A percentile compares a stretch with the other conserved stretches of the same genome.
These are phyloP conservation scores for Sanghuangporus sanghuang DNA, from an alignment of 1,284 basidiomycete genomes.

Conservation along the genomic window DNA sequence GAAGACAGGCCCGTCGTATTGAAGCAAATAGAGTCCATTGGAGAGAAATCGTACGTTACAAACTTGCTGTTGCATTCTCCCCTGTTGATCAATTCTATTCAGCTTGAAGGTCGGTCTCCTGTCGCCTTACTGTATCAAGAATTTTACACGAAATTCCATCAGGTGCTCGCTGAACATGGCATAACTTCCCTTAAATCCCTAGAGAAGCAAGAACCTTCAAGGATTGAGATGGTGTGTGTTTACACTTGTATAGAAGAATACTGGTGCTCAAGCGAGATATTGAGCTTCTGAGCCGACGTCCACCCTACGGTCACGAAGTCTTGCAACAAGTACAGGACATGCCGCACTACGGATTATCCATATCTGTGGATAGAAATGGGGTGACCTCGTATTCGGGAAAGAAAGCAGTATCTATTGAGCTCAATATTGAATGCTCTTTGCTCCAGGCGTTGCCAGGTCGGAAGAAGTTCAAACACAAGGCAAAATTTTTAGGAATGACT, in stretches of 20 bases:
- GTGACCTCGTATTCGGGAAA: slow-evolving; percentile 38
- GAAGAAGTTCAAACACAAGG: slow-evolving; percentile 30
- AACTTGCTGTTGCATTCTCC: background rate
- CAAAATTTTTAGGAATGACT: slow-evolving; percentile 51
- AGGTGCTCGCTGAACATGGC: slow-evolving; percentile 72
- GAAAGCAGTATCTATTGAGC: slow-evolving; percentile 53
- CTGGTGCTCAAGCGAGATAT: slow-evolving; percentile 2
- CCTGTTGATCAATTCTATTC: background rate
- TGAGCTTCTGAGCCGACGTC: slow-evolving; percentile 68
- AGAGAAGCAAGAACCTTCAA: slow-evolving; percentile 47
- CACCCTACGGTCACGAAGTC: slow-evolving; percentile 68
- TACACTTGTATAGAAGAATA: background rate
- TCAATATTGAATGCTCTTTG: slow-evolving; percentile 55
- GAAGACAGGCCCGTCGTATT: slow-evolving; percentile 77
- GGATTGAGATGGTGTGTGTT: slow-evolving; percentile 54
- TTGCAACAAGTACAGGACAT: slow-evolving; percentile 55
- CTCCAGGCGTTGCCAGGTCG: slow-evolving; percentile 25
- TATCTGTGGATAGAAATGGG: slow-evolving; percentile 39
- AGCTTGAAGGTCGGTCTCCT: slow-evolving; percentile 48
- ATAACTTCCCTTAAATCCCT: slow-evolving; percentile 59
- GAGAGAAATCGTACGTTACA: slow-evolving; percentile 73
- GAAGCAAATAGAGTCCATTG: slow-evolving; percentile 75
- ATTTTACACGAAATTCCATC: background rate
- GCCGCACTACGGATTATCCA: slow-evolving; percentile 50
- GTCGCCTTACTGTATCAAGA: background rate